phyloP scores from a whole-genome alignment of 768 basidiomycete genomes.

The Arthromyces matolae region DNA sequence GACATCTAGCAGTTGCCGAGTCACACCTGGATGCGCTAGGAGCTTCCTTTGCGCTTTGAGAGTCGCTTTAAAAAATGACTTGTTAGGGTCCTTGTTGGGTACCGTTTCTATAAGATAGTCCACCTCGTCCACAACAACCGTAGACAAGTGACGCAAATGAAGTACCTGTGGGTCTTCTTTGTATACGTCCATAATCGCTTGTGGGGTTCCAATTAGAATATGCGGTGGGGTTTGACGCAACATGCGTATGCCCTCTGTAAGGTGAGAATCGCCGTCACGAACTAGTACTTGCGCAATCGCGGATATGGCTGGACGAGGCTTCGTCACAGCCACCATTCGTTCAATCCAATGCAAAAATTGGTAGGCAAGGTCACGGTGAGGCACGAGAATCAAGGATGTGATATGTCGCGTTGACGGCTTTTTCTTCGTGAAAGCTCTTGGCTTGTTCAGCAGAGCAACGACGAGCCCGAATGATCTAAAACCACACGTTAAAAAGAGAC shows the following conservation, averaged over 20 bases:
- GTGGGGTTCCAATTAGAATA: conserved; percentile 70
- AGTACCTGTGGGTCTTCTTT: conserved; percentile 40
- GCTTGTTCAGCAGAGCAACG: conserved; percentile 61
- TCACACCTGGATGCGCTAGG: conserved; percentile 53
- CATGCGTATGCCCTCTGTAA: conserved; percentile 35
- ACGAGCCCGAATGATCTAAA: conserved; percentile 69
- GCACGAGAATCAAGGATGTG: conserved; percentile 62
- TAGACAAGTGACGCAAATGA: conserved; percentile 43
- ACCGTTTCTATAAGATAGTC: conserved; percentile 65
- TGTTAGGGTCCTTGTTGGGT: conserved; percentile 38
- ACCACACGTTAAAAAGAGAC: conserved; percentile 3
- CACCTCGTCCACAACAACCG: conserved; percentile 71
- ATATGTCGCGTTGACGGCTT: conserved; percentile 28
- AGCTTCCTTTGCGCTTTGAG: conserved; percentile 39
- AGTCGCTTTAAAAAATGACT: conserved; percentile 31
- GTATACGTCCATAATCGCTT: conserved; percentile 58
- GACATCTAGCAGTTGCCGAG: conserved; percentile 54
- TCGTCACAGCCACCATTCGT: conserved; percentile 36
- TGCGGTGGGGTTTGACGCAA: conserved; percentile 50
- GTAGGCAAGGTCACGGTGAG: conserved; percentile 68
- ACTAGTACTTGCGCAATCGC: conserved; percentile 59
- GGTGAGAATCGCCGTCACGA: conserved; percentile 43
- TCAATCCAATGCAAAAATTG: conserved; percentile 68
- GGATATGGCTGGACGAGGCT: conserved; percentile 30
- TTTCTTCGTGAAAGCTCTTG: conserved; percentile 27